Conservation (phyloP, 2,329 filamentous ascomycete species). For the Epichloe coenophiala region DNA sequence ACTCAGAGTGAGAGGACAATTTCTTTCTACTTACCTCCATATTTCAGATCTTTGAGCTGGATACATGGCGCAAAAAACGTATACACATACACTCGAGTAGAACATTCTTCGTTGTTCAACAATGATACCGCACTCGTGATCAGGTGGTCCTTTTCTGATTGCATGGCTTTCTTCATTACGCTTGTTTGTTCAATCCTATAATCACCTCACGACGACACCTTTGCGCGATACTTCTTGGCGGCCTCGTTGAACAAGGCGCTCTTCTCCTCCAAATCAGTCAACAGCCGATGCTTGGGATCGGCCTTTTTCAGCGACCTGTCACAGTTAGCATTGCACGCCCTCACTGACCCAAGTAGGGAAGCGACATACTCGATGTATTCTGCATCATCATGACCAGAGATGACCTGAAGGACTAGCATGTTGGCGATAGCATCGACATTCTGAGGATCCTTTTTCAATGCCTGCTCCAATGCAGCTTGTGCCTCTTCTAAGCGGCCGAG, state of each 20-base stretch:
- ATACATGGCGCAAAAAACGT: background rate
- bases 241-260: constrained; percentile 77
- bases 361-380: constrained; percentile 50
- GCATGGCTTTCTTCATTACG: constrained; percentile 13
- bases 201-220: constrained; percentile 43
- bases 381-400: constrained; percentile 57
- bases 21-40: too few species aligned
- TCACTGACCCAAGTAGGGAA: background rate
- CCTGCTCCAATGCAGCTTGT: constrained; percentile 72
- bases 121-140: background rate
- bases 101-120: too few species aligned
- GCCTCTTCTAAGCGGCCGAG: constrained; percentile 81
- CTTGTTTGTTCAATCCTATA: constrained; percentile 11
- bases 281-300: constrained; percentile 54
- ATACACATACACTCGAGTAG: background rate
- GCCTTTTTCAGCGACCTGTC: constrained; percentile 40
- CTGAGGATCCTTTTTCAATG: constrained; percentile 57
- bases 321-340: constrained; percentile 11
- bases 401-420: constrained; percentile 61
- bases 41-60: background rate
- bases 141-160: background rate
- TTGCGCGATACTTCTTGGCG: constrained; percentile 73
- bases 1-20: too few species aligned
- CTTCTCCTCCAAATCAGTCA: constrained; percentile 72
- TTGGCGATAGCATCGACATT: constrained; percentile 72